Base-by-base conservation (phyloP, 2,329 filamentous ascomycete genomes). In the Pezicula rhizophila region DNA sequence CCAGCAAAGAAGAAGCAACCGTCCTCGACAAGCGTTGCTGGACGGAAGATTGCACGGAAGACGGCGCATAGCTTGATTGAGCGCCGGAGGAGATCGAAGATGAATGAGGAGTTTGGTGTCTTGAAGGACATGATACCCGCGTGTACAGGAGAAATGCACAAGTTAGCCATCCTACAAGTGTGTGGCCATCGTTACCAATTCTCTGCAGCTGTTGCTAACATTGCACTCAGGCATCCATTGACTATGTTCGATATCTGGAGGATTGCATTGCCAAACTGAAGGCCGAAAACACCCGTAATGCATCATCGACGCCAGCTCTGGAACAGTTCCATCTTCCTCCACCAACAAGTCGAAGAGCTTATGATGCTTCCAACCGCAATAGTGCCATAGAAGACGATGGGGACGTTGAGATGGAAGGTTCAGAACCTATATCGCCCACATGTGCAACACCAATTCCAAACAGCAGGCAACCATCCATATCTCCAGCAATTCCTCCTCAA, bases 121-220 rank as follows among this genome's bases (percentile, higher is more conserved):
- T 71, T 97, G 56, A 97, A 97, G 70, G 80, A 85, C 60, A 90
- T 99, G 87, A 95, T 97, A 49, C 93, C 93, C 1, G 92, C 93
- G 2, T 97, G 93, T 67, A 82, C 80, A n/a, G 91, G 90, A 6
- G 92, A 97, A 63, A 97, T 97, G 93, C 93, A 97, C 68, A 99
- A 99, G 70, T 73, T 97, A 49, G 90, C 91, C 14, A 96, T 97
- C 58, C 71, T 97, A 45, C 90, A 96, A 80, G 91, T 95, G 66
- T 55, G 77, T 67, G 23, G 5, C 45, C 39, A 50, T 15, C 14
- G 1, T 28, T 11, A n/a, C 8, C n/a, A 38, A 42, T 12, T 35
- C 20, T 11, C 25, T 5, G 2, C 26, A 23, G 37, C 42, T 33
- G 46, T 52, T 50, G 8, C 48, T 51, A 34, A 52, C 35, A 45